phyloP scores from a whole-genome alignment of 768 basidiomycete genomes.

The Psilocybe azurescens region DNA sequence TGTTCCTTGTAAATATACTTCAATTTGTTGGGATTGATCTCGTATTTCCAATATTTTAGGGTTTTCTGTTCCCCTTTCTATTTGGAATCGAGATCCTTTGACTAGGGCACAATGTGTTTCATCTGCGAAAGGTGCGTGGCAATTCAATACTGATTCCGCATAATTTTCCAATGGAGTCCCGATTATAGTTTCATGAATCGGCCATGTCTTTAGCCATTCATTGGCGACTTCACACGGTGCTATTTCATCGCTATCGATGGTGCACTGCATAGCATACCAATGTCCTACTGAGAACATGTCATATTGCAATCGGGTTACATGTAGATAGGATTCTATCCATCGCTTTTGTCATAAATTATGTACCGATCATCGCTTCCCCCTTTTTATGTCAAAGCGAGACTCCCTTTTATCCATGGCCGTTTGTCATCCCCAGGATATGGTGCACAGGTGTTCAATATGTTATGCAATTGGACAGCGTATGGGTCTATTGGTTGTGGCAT shows the following conservation, averaged over 20 bases:
- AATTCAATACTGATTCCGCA: neutral
- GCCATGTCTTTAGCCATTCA: neutral
- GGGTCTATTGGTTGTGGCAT: neutral
- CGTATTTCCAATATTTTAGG: neutral
- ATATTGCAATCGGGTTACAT: neutral
- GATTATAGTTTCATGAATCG: neutral
- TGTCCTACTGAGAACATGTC: slow-evolving; percentile 11
- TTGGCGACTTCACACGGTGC: neutral
- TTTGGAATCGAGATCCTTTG: neutral
- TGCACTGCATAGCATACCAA: slow-evolving; percentile 12
- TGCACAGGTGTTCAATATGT: neutral
- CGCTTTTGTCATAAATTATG: too few species aligned
- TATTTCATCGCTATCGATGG: neutral
- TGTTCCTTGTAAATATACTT: neutral
- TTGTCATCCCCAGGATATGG: slow-evolving; percentile 6
- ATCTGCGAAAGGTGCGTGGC: neutral
- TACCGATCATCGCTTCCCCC: too few species aligned
- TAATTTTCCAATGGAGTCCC: neutral
- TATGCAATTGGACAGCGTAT: neutral
- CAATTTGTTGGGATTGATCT: neutral
- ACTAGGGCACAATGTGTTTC: neutral
- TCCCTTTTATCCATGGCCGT: neutral
- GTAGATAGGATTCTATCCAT: neutral
- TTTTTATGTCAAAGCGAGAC: too few species aligned
- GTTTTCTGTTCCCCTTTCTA: neutral